Evolutionary conservation across 164 flowering plant genomes (phyloP), one percentile per base, ranked within the genome.

Genomic region (Annona cherimola): DNA sequence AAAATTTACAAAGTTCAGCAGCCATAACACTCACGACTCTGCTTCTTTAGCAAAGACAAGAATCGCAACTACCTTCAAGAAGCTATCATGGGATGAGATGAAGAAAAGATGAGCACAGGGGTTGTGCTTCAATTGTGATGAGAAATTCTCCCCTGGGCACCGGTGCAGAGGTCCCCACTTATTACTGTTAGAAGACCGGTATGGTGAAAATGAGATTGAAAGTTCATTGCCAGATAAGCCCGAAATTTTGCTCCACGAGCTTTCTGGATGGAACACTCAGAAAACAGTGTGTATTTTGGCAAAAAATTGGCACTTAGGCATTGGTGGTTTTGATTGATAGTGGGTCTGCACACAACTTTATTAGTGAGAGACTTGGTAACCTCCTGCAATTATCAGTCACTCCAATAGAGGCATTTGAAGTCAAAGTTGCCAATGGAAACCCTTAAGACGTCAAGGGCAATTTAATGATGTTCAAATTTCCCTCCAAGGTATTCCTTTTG

Each of bases 371-470:
- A 0, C 7, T 78, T 5, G 77, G 63, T 4, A 3, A 8, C 1
- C 1, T 45, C 7, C 12, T 75, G 39, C 26, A 20, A 4, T 26
- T 78, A 2, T 43, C 67, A 9, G 45, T 75, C 0, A 7, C 19
- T 0, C 73, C 71, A 4, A 72, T 66, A 0, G 41, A 72, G 19
- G 57, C 74, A 6, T 75, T 78, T 18, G 5, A 12, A 0, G 75
- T 78, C 0, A 8, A 12, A 12, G 73, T 78, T 0, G 80, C 75
- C 0, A 68, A 75, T 63, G 75, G 77, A 40, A 42, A 9, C 8
- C 0, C 2, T 68, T 73, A 8, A 42, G 19, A 18, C 43, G 70
- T 14, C 66, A 60, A 14, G 67, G 67, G 18, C 9, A 8, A 3
- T 74, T 5, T 59, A 35, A 69, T 9, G 40, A 57, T 11, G 64